Base-by-base conservation (phyloP, 129 eudicot genomes). In the Scalesia atractyloides region DNA sequence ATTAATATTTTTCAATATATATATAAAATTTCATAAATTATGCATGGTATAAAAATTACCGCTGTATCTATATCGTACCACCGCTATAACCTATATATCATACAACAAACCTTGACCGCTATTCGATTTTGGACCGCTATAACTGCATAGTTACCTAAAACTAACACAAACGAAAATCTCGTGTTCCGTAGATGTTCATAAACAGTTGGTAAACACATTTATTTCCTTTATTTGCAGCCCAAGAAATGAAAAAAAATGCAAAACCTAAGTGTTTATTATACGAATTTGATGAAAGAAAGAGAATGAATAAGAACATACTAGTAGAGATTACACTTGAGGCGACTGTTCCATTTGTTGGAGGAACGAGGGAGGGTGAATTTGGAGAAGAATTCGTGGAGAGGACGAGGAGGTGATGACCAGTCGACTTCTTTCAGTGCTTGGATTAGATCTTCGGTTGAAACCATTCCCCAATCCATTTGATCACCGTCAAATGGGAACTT, bases 381-480 rank as follows among this genome's bases (percentile, higher is more conserved):
- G 77, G 97, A 90, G 79, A 94, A 86, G 86, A 94, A 94, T 67
- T 94, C 98, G 37, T 89, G 72, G 12, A 88, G 37, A 33, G 98
- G 96, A 18, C 97, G 96, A 72, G 98, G 98, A 69, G 98, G 97
- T 2, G 98, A 87, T 11, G 98, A 93, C 98, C 98, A 94, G 56
- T 94, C 98, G 14, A 94, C 98, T 69, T 94, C 98, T 6, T 88
- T 81, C 3, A 93, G 84, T 33, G 98, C 98, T 69, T 93, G 97
- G 41, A 93, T 77, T 77, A 93, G 97, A 84, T 93, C 98, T 41
- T 90, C 98, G 3, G 90, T 79, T 51, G 97, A 87, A 19, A 93
- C 98, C 70, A 77, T 87, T 33, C 93, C 86, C 98, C 98, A 93
- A 86, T 90, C 98, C 98, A 93, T 93, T 43, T 24, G 20, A 44